A percentile compares a stretch with the other conserved stretches of the same genome.
Evolutionary conservation across 441 rosid species (phyloP).

Genomic region (Populus hybrid): DNA sequence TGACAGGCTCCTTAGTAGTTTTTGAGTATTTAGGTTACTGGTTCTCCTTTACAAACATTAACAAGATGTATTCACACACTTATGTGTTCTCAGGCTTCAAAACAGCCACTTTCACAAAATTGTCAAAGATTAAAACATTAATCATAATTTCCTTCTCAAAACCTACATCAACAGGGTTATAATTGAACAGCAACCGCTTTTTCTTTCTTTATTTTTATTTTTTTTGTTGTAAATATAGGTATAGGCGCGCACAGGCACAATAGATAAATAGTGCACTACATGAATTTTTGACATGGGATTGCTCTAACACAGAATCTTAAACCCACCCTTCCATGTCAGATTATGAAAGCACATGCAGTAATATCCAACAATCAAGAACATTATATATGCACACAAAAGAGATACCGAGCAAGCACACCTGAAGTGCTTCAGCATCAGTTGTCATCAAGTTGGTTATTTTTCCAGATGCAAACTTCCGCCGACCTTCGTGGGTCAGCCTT

Average conservation of each 20-base stretch:
- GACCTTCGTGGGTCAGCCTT: conserved; percentile 91
- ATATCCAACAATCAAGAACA: conserved; percentile 7
- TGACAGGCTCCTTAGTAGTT: neutral
- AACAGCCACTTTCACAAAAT: neutral
- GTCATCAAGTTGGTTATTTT: conserved; percentile 99
- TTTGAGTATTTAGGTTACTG: neutral
- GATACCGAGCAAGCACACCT: conserved; percentile 46
- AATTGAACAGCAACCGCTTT: neutral
- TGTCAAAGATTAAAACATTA: neutral
- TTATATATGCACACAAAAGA: neutral
- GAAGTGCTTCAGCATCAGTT: conserved; percentile 95
- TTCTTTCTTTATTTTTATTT: too few relatives aligned
- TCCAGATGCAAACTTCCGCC: conserved; percentile 83
- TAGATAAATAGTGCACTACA: neutral
- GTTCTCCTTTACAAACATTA: neutral
- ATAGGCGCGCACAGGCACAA: neutral
- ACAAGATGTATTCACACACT: neutral
- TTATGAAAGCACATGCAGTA: conserved; percentile 1
- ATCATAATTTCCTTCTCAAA: neutral
- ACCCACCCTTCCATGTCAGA: neutral
- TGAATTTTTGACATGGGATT: neutral
- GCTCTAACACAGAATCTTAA: neutral
- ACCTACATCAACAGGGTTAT: neutral
- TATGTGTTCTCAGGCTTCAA: neutral
- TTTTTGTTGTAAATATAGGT: too few relatives aligned